Base-by-base conservation (phyloP, 202 grass and related monocot species). In the Schoenoplectus triqueter region DNA sequence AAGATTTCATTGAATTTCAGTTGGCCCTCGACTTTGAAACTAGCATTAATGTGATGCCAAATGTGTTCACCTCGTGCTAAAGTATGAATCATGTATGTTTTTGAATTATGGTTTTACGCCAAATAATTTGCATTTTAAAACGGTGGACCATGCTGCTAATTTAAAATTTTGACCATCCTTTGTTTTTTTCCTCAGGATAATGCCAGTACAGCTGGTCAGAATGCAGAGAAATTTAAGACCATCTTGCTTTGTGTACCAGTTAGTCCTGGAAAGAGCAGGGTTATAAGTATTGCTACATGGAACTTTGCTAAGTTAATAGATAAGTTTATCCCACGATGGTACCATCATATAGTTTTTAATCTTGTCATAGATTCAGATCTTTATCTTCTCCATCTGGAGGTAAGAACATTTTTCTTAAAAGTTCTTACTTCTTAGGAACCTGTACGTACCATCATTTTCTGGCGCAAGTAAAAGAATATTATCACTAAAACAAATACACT, bases 341-440 rank as follows among this genome's bases (percentile, higher is more conserved):
- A 80, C 7, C 17, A 51, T 68, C 88, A 89, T 80, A 69, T 80
- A 18, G 71, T 20, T 42, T 56, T 40, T 63, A 89, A 89, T 77
- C 80, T 89, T 65, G 17, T 89, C 78, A 64, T 86, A 14, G 88
- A 89, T 86, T 84, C 88, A 44, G 88, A 89, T 51, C 80, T 80
- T 48, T 86, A 66, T 84, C 88, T 89, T 86, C 88, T 89, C 6
- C 80, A 86, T 73, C 10, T 73, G 19, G 79, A 89, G 88, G 84
- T 89, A 79, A 3, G 4, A 39, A 41, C 15, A 49, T 48, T 2
- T 72, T 18, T 72, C 44, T 49, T 31, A 31, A 31, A 31, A 31
- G 31, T 31, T 31, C 31, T 31, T 31, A 31, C 31, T 31, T 31
- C 31, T 31, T 31, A 31, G 31, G 31, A 31, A 31, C 31, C 31